phyloP scores from a whole-genome alignment of 805 yeast genomes.

The Komagataella pastoris region DNA sequence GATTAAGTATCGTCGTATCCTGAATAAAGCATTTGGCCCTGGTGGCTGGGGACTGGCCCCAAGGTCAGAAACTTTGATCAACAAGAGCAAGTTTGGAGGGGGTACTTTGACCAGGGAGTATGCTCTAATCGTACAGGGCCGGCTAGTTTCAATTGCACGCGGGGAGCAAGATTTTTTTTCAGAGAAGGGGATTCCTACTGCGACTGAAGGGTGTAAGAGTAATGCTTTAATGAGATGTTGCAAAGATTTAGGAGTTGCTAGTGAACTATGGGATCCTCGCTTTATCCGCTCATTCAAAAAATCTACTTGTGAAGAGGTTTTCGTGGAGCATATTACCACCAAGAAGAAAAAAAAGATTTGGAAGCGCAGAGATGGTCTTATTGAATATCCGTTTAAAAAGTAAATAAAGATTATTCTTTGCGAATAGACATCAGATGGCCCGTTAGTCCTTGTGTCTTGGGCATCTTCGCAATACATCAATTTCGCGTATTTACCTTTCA shows the following conservation, averaged over 20 bases:
- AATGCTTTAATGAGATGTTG: conserved; percentile 97
- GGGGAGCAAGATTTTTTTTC: conserved; percentile 93
- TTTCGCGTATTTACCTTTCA: not conserved
- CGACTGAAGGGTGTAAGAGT: conserved; percentile 93
- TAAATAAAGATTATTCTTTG: conserved; percentile 2
- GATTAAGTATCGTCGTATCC: conserved; percentile 82
- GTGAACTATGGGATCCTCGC: conserved; percentile 94
- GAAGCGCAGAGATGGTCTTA: conserved; percentile 73
- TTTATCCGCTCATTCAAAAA: conserved; percentile 64
- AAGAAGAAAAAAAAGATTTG: conserved; percentile 84
- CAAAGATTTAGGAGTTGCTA: conserved; percentile 92
- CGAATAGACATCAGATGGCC: not conserved
- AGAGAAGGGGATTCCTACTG: conserved; percentile 82
- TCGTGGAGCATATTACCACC: conserved; percentile 72
- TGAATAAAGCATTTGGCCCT: conserved; percentile 90
- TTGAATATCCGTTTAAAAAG: conserved; percentile 75
- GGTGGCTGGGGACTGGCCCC: conserved; percentile 99
- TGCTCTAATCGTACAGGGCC: conserved; percentile 76
- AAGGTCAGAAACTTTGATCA: conserved; percentile 69
- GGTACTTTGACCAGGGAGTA: conserved; percentile 73
- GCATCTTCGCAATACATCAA: no score
- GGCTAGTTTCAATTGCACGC: conserved; percentile 81
- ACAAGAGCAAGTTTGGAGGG: conserved; percentile 34
- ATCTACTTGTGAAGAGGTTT: conserved; percentile 62
- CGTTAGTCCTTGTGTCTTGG: no score